Evolutionary conservation across 495 filamentous ascomycete species (phyloP).

Genomic region (Recurvomyces mirabilis): DNA sequence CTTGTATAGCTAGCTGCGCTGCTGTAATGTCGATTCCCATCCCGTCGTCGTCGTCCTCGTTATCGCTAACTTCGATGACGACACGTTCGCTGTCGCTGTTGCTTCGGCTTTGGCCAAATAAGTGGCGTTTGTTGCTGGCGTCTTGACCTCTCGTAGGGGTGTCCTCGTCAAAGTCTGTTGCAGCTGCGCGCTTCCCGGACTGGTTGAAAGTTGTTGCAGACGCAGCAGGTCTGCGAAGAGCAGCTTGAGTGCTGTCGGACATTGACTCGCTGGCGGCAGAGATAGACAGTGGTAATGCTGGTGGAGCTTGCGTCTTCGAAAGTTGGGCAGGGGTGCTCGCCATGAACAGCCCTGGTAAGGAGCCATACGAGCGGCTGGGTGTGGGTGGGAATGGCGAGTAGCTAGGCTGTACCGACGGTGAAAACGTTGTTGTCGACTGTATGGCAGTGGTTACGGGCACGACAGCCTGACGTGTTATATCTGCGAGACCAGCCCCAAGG

Average conservation of each 20-base stretch:
- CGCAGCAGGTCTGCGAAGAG: not conserved
- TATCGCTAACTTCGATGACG: conserved; percentile 72
- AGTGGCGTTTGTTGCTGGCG: conserved; percentile 42
- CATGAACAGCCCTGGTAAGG: conserved; percentile 21
- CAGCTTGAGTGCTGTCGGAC: no score
- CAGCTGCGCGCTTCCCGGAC: conserved; percentile 62
- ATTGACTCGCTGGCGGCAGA: no score
- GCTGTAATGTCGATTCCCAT: conserved; percentile 34
- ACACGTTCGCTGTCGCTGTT: conserved; percentile 35
- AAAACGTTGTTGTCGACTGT: no score
- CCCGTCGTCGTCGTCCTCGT: conserved; percentile 40
- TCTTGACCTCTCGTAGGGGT: conserved; percentile 31
- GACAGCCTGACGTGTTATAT: no score
- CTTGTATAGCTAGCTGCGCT: not conserved
- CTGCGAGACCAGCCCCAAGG: no score
- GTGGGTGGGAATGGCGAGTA: conserved; percentile 3
- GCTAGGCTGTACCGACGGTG: not conserved
- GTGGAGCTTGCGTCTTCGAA: no score
- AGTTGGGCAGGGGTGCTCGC: not conserved
- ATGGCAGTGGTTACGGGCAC: no score
- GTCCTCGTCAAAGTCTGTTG: conserved; percentile 65
- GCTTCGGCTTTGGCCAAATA: conserved; percentile 43
- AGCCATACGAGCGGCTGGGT: not conserved
- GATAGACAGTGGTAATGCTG: no score
- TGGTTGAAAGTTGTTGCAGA: conserved; percentile 1